phyloP scores from a whole-genome alignment of 306 rosid species.

The Citrullus amarus region DNA sequence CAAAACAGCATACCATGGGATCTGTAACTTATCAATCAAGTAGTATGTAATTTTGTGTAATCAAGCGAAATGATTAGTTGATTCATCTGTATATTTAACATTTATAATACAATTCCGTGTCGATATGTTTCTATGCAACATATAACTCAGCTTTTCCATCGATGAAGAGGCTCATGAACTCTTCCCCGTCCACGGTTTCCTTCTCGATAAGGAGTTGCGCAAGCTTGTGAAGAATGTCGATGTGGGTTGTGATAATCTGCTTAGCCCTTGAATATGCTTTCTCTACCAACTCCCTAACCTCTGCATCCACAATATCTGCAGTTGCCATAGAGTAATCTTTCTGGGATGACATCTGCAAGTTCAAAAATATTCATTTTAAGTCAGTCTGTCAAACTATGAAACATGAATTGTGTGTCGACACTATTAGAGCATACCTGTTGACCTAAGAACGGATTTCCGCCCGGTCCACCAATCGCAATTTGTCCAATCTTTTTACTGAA shows the following conservation, averaged over 20 bases:
- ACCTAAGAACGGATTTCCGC: slow-evolving; percentile 97
- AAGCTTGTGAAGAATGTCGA: slow-evolving; percentile 90
- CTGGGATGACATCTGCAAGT: slow-evolving; percentile 73
- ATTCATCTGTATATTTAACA: slow-evolving; percentile 24
- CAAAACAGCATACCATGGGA: not conserved
- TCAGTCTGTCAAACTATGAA: not conserved
- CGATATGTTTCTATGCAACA: slow-evolving; percentile 23
- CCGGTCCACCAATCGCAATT: slow-evolving; percentile 78
- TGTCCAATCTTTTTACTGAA: slow-evolving; percentile 98
- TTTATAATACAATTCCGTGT: slow-evolving; percentile 25
- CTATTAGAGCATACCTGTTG: slow-evolving; percentile 50
- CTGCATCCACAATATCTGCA: slow-evolving; percentile 74
- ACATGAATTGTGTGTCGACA: not conserved
- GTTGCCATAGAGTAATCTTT: slow-evolving; percentile 94
- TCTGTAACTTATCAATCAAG: slow-evolving; percentile 13
- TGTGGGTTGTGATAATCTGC: slow-evolving; percentile 63
- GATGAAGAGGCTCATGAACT: slow-evolving; percentile 86
- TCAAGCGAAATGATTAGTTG: slow-evolving; percentile 34
- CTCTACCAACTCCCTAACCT: slow-evolving; percentile 93
- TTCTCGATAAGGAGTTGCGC: slow-evolving; percentile 85
- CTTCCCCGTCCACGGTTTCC: slow-evolving; percentile 95
- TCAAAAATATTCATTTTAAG: not conserved
- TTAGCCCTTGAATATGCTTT: slow-evolving; percentile 69
- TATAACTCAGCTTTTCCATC: slow-evolving; percentile 80
- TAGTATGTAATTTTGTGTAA: slow-evolving; percentile 16